A percentile compares a stretch with the other conserved stretches of the same genome.
phyloP scores from a whole-genome alignment of 2,329 filamentous ascomycete species.

The Scedosporium dehoogii region DNA sequence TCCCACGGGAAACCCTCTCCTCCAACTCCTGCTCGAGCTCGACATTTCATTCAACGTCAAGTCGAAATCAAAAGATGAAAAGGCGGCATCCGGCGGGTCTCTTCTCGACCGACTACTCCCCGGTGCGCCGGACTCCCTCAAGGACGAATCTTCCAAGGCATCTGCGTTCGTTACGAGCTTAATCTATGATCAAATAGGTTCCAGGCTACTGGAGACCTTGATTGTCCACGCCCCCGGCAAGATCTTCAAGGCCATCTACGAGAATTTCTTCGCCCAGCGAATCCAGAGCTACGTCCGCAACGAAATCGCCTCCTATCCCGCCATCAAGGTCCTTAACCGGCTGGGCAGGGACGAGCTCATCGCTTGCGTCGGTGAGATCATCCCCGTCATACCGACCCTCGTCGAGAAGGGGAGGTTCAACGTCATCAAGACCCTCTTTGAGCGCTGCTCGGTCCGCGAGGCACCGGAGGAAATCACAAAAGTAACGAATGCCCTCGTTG shows the following conservation, averaged over 20 bases:
- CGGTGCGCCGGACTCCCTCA: slow-evolving; percentile 59
- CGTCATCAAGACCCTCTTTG: slow-evolving; percentile 72
- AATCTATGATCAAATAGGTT: slow-evolving; percentile 84
- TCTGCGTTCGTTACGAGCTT: slow-evolving; percentile 73
- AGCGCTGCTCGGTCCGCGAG: slow-evolving; percentile 65
- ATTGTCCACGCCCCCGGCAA: slow-evolving; percentile 74
- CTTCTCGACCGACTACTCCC: slow-evolving; percentile 72
- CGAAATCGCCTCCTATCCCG: slow-evolving; percentile 81
- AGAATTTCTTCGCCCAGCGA: slow-evolving; percentile 66
- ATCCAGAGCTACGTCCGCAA: slow-evolving; percentile 78
- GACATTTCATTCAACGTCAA: slow-evolving; percentile 67
- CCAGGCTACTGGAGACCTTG: slow-evolving; percentile 79
- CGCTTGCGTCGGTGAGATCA: slow-evolving; percentile 59
- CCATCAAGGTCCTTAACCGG: slow-evolving; percentile 71
- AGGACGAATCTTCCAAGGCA: slow-evolving; percentile 62
- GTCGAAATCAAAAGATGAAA: slow-evolving; percentile 45
- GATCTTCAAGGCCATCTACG: slow-evolving; percentile 81
- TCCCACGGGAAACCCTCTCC: slow-evolving; percentile 79
- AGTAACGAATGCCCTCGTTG: slow-evolving; percentile 36
- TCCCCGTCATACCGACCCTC: slow-evolving; percentile 62
- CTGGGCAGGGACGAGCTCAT: slow-evolving; percentile 79
- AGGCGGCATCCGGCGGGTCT: slow-evolving; percentile 28
- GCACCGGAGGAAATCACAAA: slow-evolving; percentile 40
- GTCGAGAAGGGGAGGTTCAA: slow-evolving; percentile 67
- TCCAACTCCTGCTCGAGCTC: slow-evolving; percentile 83